These are phyloP conservation scores for Lachancea meyersii DNA, from an alignment of 805 yeast species.

Conservation along the genomic window DNA sequence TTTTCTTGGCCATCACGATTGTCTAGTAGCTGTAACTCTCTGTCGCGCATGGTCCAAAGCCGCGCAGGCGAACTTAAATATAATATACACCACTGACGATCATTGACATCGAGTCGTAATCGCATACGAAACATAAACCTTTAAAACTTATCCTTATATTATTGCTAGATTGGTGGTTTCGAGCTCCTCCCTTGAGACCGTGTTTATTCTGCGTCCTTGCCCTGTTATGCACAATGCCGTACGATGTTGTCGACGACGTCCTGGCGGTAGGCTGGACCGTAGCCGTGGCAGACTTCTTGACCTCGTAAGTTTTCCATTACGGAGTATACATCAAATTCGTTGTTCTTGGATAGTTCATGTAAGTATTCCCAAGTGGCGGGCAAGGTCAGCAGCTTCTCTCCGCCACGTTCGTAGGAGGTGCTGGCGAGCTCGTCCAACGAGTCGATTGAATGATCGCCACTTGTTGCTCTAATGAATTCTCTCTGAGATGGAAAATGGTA, in stretches of 20 bases:
- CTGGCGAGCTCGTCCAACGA: slow-evolving; percentile 4
- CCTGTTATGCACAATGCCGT: neutral
- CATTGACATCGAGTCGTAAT: neutral
- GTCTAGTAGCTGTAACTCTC: too few relatives aligned
- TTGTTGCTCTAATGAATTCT: slow-evolving; percentile 24
- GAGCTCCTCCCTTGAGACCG: neutral
- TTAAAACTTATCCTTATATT: neutral
- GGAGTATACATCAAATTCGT: slow-evolving; percentile 47
- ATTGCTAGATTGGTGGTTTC: neutral
- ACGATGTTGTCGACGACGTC: slow-evolving; percentile 15
- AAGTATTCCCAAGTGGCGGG: slow-evolving; percentile 84
- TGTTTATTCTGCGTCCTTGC: neutral
- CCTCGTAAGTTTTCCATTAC: slow-evolving; percentile 60
- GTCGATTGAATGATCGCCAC: slow-evolving; percentile 5
- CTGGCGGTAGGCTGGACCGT: slow-evolving; percentile 42
- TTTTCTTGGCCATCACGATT: neutral
- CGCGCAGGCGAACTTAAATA: neutral
- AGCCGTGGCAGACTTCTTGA: slow-evolving; percentile 69
- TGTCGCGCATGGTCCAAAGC: neutral
- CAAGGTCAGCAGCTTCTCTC: slow-evolving; percentile 53
- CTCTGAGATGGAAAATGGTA: slow-evolving; percentile 30
- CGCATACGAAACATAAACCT: slow-evolving; percentile 1
- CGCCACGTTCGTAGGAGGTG: slow-evolving; percentile 25
- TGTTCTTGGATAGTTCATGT: slow-evolving; percentile 42
- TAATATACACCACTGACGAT: neutral